phyloP scores from a whole-genome alignment of 139 green algal species.

The Coelastrella sp. region DNA sequence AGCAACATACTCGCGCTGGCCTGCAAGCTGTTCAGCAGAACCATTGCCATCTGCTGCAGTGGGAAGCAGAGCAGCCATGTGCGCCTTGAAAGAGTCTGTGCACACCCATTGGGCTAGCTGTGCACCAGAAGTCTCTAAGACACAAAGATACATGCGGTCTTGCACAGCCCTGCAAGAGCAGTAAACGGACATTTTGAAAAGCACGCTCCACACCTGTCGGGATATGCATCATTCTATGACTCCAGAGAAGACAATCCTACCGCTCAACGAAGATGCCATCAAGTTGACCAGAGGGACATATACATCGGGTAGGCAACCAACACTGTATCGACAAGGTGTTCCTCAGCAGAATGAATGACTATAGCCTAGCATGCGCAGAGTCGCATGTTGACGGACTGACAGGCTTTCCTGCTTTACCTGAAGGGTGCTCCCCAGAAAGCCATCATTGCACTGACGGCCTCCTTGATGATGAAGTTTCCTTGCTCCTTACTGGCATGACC shows the following conservation, averaged over 20 bases:
- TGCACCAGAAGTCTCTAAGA: slow-evolving; percentile 68
- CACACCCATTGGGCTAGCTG: slow-evolving; percentile 74
- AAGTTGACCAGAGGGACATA: too few species aligned
- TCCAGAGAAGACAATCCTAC: too few species aligned
- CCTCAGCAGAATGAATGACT: too few species aligned
- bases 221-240: too few species aligned
- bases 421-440: slow-evolving; percentile 80
- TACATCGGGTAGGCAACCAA: too few species aligned
- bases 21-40: background rate
- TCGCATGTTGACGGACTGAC: too few species aligned
- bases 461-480: slow-evolving; percentile 91
- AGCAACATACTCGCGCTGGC: slow-evolving; percentile 17
- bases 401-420: slow-evolving; percentile 52
- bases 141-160: slow-evolving; percentile 23
- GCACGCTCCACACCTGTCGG: too few species aligned
- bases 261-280: too few species aligned
- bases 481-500: slow-evolving; percentile 78
- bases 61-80: slow-evolving; percentile 81
- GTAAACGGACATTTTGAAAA: background rate
- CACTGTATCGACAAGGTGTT: too few species aligned
- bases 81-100: slow-evolving; percentile 61
- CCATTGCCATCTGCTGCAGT: background rate
- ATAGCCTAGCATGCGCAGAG: too few species aligned
- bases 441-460: slow-evolving; percentile 82
- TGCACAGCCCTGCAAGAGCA: slow-evolving; percentile 58